Conservation (phyloP, 2,329 filamentous ascomycete genomes). For the Aspergillus ochraceoroseus region DNA sequence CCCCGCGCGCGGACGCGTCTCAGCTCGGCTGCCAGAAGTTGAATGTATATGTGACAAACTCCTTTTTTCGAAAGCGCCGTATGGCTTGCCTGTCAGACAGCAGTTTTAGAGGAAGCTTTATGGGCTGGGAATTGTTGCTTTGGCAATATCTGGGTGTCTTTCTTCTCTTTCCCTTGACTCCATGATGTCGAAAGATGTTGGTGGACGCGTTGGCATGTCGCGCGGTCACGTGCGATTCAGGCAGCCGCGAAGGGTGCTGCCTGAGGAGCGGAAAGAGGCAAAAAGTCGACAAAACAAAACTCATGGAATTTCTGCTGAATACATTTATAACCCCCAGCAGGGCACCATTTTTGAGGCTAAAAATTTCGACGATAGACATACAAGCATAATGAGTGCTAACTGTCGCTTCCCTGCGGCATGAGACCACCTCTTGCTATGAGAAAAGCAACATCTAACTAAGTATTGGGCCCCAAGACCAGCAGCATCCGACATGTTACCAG, state of each 20-base stretch:
- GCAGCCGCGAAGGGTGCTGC: conserved; percentile 13
- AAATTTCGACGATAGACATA: conserved; percentile 14
- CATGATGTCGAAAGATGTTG: conserved; percentile 13
- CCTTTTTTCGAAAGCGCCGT: not conserved
- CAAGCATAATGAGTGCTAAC: conserved; percentile 6
- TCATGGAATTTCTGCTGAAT: not conserved
- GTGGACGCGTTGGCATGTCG: conserved; percentile 34
- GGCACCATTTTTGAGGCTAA: conserved; percentile 12
- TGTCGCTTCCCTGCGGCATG: too few species aligned
- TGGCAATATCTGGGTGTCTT: conserved; percentile 24
- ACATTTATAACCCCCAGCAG: too few species aligned
- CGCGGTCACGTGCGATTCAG: conserved; percentile 34
- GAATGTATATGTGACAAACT: conserved; percentile 2
- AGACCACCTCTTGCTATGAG: too few species aligned
- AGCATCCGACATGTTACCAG: too few species aligned
- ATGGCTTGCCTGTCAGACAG: too few species aligned
- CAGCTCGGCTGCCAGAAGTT: conserved; percentile 5
- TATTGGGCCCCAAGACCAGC: too few species aligned
- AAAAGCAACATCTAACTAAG: too few species aligned
- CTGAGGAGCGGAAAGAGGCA: too few species aligned
- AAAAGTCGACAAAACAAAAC: too few species aligned
- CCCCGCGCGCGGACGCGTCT: conserved; percentile 17
- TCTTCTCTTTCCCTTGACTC: not conserved
- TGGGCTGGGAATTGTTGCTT: conserved; percentile 18
- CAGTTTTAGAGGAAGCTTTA: not conserved